Evolutionary conservation across 2,329 filamentous ascomycete genomes (phyloP), one percentile per base, ranked within the genome.

Genomic region (Diaporthe ampelina): DNA sequence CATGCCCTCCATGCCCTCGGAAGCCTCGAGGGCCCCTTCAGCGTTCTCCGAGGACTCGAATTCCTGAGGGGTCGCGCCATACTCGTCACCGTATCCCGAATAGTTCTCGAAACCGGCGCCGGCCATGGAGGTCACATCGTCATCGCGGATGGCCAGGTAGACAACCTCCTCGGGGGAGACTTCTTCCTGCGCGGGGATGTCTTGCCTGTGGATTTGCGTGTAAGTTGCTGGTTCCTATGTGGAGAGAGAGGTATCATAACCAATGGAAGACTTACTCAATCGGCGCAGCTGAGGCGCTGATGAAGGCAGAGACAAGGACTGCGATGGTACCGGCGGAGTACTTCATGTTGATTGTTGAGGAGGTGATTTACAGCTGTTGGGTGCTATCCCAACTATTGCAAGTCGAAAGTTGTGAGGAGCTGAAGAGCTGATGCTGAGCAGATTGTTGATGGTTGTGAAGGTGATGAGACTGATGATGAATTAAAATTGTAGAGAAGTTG

Each of bases 211-310:
- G 11, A 15, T 8, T 4, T 58, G 21, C 24, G 19, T 24, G 56
- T 40, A 40, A 58, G 32, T 40, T 58, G 3, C 56, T 37, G 32
- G 19, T 4, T 40, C 7, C 17, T 43, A 13, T 8, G 9, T 37
- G 19, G 3, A 13, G 29, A 4, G 56, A 37, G 4, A 6, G 19
- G 32, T 10, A 24, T 37, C 4, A 15, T 37, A 8, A 11, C 2
- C 13, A 15, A 5, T 24, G 9, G 21, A 37, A 40, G 56, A 37
- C 56, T 58, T 10, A 58, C 56, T 24, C 56, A 40, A 58, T 24
- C 29, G 56, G 56, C 56, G 56, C 56, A 9, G 56, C 56, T 37
- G 56, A 58, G 56, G 19, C 56, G 56, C 19, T 58, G 56, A 58
- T 8, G 21, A 58, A 58, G 19, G 32, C 56, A 9, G 32, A 58